Percentiles rank a stretch among this genome's conserved stretches.
These are phyloP conservation scores for Podospora sp. DNA, from an alignment of 495 filamentous ascomycete genomes.

Conservation along the genomic window DNA sequence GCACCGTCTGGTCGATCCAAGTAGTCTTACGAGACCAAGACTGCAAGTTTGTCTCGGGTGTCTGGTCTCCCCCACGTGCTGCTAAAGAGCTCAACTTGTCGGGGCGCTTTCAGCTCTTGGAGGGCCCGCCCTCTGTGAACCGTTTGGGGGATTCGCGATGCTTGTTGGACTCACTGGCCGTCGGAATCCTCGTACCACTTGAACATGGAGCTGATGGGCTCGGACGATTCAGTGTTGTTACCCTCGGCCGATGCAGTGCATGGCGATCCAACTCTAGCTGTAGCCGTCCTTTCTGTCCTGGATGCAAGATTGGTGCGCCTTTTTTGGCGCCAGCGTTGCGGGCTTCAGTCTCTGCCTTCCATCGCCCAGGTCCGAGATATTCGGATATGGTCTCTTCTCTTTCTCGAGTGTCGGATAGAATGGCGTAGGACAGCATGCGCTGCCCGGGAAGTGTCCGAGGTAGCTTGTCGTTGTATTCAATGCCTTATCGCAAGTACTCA, in stretches of 20 bases:
- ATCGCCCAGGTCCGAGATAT: background rate
- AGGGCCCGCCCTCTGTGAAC: background rate
- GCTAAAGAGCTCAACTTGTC: background rate
- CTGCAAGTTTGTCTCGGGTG: background rate
- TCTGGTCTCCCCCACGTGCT: background rate
- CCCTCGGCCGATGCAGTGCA: conserved; percentile 47
- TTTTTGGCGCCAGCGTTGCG: conserved; percentile 13
- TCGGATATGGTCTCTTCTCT: background rate
- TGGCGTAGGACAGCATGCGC: background rate
- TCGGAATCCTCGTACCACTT: conserved; percentile 37
- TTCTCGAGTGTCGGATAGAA: background rate
- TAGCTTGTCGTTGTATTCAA: background rate
- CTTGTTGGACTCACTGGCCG: conserved; percentile 20
- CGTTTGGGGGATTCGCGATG: background rate
- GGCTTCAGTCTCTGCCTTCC: background rate
- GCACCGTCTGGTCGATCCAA: background rate
- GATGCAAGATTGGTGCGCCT: conserved; percentile 32
- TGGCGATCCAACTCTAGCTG: conserved; percentile 44
- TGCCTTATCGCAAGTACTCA: background rate
- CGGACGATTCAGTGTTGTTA: conserved; percentile 40
- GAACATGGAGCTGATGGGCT: conserved; percentile 53
- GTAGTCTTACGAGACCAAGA: background rate
- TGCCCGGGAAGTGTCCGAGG: background rate
- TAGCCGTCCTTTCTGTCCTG: conserved; percentile 25
- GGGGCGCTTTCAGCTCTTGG: background rate